A percentile compares a stretch with the other conserved stretches of the same genome.
Conservation (phyloP, 2,329 filamentous ascomycete species). For the Sarocladiaceae sp. region DNA sequence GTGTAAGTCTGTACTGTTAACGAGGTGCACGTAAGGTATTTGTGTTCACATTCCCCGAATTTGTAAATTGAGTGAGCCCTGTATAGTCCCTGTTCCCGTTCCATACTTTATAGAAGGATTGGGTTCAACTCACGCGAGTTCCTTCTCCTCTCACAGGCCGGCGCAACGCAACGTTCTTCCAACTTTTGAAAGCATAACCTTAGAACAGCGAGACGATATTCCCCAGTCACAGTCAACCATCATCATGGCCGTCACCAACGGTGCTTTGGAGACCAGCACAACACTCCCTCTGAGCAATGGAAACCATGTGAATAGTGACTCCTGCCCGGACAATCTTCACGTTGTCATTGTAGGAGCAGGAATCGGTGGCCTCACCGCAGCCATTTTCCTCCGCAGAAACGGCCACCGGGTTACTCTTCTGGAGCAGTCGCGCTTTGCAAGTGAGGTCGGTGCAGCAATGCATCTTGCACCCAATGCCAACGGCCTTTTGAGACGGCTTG, state of each 20-base stretch:
- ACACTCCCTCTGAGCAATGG: not conserved
- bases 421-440: not conserved
- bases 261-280: not conserved
- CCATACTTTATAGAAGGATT: no score
- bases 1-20: no score
- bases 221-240: no score
- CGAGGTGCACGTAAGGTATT: no score
- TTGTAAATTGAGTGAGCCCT: no score
- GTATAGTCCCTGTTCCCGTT: no score
- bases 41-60: no score
- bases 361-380: conserved; percentile 6
- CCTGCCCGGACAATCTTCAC: not conserved
- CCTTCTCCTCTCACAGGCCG: no score
- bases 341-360: conserved; percentile 7
- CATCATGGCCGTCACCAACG: not conserved
- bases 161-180: no score
- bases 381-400: conserved; percentile 1
- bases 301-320: not conserved
- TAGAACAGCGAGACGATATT: no score
- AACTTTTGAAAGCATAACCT: no score
- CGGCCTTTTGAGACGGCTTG: not conserved
- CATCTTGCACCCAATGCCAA: not conserved
- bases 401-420: not conserved
- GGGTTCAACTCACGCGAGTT: no score
- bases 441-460: not conserved